Conservation (phyloP, 1,139 yeast species). For the Pichia terricola region DNA sequence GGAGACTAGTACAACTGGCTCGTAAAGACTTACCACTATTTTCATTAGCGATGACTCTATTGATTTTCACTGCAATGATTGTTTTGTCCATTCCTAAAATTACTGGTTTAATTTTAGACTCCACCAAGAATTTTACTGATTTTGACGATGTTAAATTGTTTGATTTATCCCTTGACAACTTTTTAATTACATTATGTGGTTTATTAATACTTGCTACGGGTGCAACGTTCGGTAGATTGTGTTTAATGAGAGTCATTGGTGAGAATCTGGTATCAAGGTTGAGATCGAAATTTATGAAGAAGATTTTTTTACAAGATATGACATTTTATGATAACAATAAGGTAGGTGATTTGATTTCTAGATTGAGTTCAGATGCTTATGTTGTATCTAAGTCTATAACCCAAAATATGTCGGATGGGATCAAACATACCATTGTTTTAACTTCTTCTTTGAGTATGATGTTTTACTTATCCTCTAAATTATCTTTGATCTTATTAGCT, state of each 20-base stretch:
- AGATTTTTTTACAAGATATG: constrained; percentile 76
- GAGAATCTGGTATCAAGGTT: constrained; percentile 80
- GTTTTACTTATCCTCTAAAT: constrained; percentile 75
- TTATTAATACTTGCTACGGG: constrained; percentile 60
- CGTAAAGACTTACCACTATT: constrained; percentile 43
- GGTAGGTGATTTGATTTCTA: constrained; percentile 86
- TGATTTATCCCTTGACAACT: constrained; percentile 39
- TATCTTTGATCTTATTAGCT: constrained; percentile 65
- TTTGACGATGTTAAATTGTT: constrained; percentile 32
- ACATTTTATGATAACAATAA: constrained; percentile 88
- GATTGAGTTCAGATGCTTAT: constrained; percentile 83
- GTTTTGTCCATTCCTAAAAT: constrained; percentile 73
- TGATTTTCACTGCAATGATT: constrained; percentile 50
- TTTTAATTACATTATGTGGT: constrained; percentile 40
- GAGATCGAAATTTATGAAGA: constrained; percentile 66
- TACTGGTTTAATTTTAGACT: constrained; percentile 69
- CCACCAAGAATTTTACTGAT: constrained; percentile 32
- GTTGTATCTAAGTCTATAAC: constrained; percentile 83
- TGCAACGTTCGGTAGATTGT: constrained; percentile 75
- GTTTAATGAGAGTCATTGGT: constrained; percentile 66
- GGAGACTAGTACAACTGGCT: constrained; percentile 40
- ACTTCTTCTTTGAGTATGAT: constrained; percentile 78
- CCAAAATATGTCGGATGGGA: constrained; percentile 85
- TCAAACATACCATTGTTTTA: constrained; percentile 71
- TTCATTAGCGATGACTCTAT: constrained; percentile 48